Conservation (phyloP, 768 basidiomycete genomes). For the Suillus fuscotomentosus region DNA sequence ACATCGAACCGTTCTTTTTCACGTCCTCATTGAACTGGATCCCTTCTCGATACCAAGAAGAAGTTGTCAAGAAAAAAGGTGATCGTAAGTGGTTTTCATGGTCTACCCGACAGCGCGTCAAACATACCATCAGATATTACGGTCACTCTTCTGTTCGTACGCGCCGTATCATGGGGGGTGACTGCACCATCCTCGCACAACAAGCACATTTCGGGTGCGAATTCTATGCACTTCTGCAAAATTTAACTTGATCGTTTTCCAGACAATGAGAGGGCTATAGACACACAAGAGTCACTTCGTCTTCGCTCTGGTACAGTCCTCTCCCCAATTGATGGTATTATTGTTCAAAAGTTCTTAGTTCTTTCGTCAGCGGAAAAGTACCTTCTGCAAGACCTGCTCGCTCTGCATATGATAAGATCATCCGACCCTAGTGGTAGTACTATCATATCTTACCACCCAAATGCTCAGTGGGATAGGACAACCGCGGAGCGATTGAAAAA, state of each 20-base stretch:
- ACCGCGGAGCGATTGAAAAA: constrained; percentile 26
- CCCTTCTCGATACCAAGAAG: constrained; percentile 54
- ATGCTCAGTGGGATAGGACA: constrained; percentile 23
- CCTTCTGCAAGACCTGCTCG: constrained; percentile 36
- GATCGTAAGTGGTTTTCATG: constrained; percentile 41
- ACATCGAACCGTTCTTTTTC: constrained; percentile 57
- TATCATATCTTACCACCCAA: constrained; percentile 37
- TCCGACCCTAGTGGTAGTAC: constrained; percentile 16
- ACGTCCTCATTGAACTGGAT: constrained; percentile 57
- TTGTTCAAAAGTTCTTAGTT: background rate
- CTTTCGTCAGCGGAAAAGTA: constrained; percentile 15
- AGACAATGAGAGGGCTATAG: constrained; percentile 11
- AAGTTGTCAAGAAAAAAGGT: constrained; percentile 33
- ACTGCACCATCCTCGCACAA: constrained; percentile 14
- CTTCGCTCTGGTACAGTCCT: constrained; percentile 9
- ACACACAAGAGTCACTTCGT: constrained; percentile 18
- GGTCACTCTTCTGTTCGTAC: constrained; percentile 45
- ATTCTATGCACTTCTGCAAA: background rate
- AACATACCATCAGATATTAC: constrained; percentile 40
- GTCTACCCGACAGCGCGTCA: background rate
- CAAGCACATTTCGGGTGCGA: constrained; percentile 1
- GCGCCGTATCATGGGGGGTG: constrained; percentile 34
- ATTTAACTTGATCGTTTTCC: background rate
- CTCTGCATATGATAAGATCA: constrained; percentile 38
- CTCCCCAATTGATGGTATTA: background rate